Evolutionary conservation across 371 early-diverging fungal species (phyloP), one percentile per base, ranked within the genome.

Genomic region (Mucor sp.): DNA sequence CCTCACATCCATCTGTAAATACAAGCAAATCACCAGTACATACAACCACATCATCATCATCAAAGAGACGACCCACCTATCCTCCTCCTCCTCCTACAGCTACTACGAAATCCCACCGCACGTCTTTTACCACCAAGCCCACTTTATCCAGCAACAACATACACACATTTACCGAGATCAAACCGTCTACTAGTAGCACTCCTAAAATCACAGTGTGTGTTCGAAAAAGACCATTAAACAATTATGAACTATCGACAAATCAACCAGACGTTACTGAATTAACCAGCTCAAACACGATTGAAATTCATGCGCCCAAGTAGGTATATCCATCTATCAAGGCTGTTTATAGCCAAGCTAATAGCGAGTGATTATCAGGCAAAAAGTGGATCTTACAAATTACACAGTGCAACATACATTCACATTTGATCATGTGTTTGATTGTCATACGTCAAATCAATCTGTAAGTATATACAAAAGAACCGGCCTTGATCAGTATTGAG

Each of bases 381-480:
- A 96, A 68, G 92, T 98, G 15, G 99, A 99, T 79, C 81, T 99
- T 79, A 96, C 97, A 33, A 92, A 90, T 66, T 98, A 91, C 74
- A 92, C 93, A 30, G 99, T 98, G 58, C 89, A 94, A 68, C 98
- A 99, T 79, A 78, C 87, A 21, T 99, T 99, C 77, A 84, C 87
- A 0, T 99, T 99, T 87, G 99, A 99, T 78, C 95, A 96, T 70
- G 98, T 93, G 1, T 99, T 99, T 85, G 97, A 95, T 65, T 82
- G 87, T n/a, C 77, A 86, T 69, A 77, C 88, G 14, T 87, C 84
- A 37, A 99, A 99, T 72, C 87, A 89, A 50, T 39, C 50, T 37
- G 66, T 66, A 66, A 53, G 32, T 37, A 39, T 25, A 21, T 50
- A 25, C 12, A n/a, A n/a, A n/a, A n/a, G n/a, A 6, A 3, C 12